Percentiles rank a stretch among this genome's conserved stretches.
Evolutionary conservation across 345 rosid genomes (phyloP).

Genomic region (Theobroma cacao): DNA sequence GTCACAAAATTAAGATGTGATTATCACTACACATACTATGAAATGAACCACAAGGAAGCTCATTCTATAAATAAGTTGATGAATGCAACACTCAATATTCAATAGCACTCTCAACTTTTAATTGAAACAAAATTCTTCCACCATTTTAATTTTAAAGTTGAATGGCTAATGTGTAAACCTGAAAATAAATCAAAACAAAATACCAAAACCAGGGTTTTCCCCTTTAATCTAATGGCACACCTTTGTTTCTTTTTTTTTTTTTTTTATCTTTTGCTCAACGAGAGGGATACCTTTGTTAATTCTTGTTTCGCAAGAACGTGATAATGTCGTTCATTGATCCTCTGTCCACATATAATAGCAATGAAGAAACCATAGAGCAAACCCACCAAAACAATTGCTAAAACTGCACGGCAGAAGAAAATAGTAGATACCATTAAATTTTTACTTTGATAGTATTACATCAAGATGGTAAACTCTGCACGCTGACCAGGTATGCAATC

Average conservation of each 20-base stretch:
- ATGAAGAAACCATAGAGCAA: conserved; percentile 96
- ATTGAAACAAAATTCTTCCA: background rate
- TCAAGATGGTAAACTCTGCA: background rate
- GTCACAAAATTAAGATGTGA: background rate
- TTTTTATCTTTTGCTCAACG: too few relatives aligned
- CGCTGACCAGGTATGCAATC: background rate
- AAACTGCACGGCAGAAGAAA: conserved; percentile 44
- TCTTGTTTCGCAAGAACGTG: conserved; percentile 99
- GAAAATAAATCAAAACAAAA: background rate
- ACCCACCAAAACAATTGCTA: conserved; percentile 96
- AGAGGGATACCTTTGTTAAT: conserved; percentile 96
- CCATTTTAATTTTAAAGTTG: background rate
- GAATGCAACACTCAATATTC: background rate
- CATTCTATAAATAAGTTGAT: background rate
- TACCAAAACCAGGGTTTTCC: background rate
- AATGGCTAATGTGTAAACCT: background rate
- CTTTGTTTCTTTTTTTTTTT: too few relatives aligned
- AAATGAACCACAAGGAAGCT: conserved; percentile 4
- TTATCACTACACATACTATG: background rate
- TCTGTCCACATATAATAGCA: conserved; percentile 98
- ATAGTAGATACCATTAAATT: background rate
- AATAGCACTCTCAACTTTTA: background rate
- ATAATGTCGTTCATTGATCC: conserved; percentile 94
- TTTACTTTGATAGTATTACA: background rate
- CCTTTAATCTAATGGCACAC: background rate